Evolutionary conservation across 2,329 filamentous ascomycete species (phyloP), one percentile per base, ranked within the genome.

Genomic region (Cladosporium sp.): DNA sequence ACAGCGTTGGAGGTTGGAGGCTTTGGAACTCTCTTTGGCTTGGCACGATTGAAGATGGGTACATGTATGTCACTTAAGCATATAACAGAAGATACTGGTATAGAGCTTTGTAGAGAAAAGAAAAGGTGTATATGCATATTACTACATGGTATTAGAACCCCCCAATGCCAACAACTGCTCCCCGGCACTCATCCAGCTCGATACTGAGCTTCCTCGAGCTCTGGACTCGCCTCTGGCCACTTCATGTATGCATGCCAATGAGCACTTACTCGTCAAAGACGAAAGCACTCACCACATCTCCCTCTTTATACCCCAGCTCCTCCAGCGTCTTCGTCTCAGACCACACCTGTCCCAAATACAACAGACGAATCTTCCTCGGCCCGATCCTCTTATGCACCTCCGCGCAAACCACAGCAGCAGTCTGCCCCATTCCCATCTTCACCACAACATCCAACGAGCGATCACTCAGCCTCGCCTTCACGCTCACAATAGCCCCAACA

Each of bases 301-400:
- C 90, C 67, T 85, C 83, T 71, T 88, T 86, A 91, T 91, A 97
- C 58, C 90, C 90, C 71, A 95, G 90, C 3, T 85, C 84, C 53
- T 82, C 77, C 21, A 97, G 80, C 0, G 89, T 84, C 23, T 85
- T 76, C 63, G 84, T 83, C 69, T 94, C 91, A 69, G 88, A 88
- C 54, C 97, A 84, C 59, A 93, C 86, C 75, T 88, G 92, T 70
- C 93, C 93, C 77, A 95, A 84, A 76, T 96, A 96, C 23, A 88
- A 89, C 66, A 97, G 85, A 63, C 87, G 87, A 59, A 97, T 81
- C 57, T 83, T 85, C 67, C 86, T 87, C 53, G 80, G 77, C 81
- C 82, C 82, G 32, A 86, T 85, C 73, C 89, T 85, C 54, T 88
- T 84, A 23, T 84, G 83, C 39, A 96, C 81, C 72, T 84, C 88